Evolutionary conservation across 805 yeast species (phyloP).

Genomic region (Saccharomyces mikatae): DNA sequence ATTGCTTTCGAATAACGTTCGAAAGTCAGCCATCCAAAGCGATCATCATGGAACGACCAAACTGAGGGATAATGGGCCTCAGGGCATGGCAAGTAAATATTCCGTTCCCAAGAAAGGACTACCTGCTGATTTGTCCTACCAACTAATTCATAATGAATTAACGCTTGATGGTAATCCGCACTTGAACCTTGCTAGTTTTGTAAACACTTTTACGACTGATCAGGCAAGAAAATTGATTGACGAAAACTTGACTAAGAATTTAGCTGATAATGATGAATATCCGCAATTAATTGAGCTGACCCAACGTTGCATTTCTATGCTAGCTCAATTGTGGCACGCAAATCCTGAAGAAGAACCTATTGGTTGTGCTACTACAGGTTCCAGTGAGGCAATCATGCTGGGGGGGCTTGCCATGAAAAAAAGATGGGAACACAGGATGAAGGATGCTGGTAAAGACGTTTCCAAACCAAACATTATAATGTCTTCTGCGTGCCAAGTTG

Average conservation of each 20-base stretch:
- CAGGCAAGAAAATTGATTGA: conserved; percentile 44
- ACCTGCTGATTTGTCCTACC: conserved; percentile 45
- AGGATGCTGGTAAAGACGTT: conserved; percentile 48
- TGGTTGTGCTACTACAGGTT: conserved; percentile 91
- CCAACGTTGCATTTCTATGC: conserved; percentile 71
- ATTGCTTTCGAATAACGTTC: neutral
- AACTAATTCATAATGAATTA: conserved; percentile 63
- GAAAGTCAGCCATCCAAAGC: neutral
- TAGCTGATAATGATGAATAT: conserved; percentile 91
- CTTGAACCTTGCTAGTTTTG: conserved; percentile 82
- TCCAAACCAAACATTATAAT: conserved; percentile 75
- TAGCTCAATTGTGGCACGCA: conserved; percentile 77
- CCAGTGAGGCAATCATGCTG: conserved; percentile 87
- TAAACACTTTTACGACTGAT: conserved; percentile 62
- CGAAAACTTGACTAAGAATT: conserved; percentile 75
- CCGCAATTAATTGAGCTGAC: conserved; percentile 78
- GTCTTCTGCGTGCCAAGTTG: conserved; percentile 93
- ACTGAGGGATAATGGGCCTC: neutral
- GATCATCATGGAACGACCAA: neutral
- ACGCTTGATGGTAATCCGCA: conserved; percentile 77
- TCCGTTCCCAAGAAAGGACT: conserved; percentile 52
- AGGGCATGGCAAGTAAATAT: conserved; percentile 38
- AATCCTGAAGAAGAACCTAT: conserved; percentile 42
- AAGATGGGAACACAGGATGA: conserved; percentile 67
- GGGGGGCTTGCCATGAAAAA: conserved; percentile 92